phyloP scores from a whole-genome alignment of 495 filamentous ascomycete genomes.

The Acidiella bohemica region DNA sequence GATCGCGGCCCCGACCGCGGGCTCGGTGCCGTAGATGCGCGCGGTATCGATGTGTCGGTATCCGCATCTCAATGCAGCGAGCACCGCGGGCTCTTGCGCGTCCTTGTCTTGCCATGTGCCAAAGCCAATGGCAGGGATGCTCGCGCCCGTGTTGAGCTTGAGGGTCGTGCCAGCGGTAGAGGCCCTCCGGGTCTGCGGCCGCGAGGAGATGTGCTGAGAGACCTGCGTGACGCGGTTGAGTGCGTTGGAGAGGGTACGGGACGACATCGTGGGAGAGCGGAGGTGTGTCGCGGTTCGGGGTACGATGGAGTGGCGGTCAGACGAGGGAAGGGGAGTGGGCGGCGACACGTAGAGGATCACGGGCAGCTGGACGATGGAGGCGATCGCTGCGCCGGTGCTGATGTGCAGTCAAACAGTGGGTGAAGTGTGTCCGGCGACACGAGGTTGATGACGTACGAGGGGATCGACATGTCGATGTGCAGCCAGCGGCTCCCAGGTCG shows the following conservation, averaged over 20 bases:
- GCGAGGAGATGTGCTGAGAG: conserved; percentile 19
- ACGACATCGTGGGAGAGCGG: conserved; percentile 15
- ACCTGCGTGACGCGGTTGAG: conserved; percentile 12
- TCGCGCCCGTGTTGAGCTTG: conserved; percentile 27
- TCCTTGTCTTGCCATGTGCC: conserved; percentile 39
- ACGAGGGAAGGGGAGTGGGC: too few species aligned
- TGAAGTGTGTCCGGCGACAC: too few species aligned
- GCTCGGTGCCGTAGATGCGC: conserved; percentile 27
- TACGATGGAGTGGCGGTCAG: too few species aligned
- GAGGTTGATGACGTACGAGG: too few species aligned
- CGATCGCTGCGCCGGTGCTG: too few species aligned
- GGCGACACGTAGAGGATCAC: too few species aligned
- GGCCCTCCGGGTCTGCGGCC: conserved; percentile 11
- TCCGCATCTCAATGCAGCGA: conserved; percentile 18
- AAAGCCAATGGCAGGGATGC: conserved; percentile 37
- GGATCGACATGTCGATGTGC: too few species aligned
- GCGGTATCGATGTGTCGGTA: conserved; percentile 25
- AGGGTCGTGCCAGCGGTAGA: conserved; percentile 11
- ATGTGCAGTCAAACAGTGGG: too few species aligned
- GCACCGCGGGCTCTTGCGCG: conserved; percentile 24
- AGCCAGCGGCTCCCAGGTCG: too few species aligned
- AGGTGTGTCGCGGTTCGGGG: too few species aligned
- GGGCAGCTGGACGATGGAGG: too few species aligned
- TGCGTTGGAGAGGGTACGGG: conserved; percentile 7
- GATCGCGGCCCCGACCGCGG: conserved; percentile 21